phyloP scores from a whole-genome alignment of 306 rosid genomes.

The Cucurbita pepo region DNA sequence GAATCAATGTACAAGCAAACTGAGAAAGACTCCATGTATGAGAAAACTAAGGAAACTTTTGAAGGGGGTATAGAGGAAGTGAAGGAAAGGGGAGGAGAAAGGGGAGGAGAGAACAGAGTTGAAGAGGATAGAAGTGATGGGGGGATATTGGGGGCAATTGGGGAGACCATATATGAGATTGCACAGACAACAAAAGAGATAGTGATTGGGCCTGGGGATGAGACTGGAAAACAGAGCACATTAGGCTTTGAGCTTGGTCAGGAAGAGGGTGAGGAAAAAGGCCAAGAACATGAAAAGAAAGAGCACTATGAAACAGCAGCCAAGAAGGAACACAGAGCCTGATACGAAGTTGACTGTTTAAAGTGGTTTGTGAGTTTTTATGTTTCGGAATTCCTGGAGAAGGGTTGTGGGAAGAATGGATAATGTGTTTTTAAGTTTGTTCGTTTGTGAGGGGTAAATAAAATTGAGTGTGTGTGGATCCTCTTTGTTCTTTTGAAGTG shows the following conservation, averaged over 20 bases:
- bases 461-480: neutral
- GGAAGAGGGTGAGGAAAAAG: neutral
- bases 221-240: neutral
- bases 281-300: neutral
- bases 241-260: neutral
- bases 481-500: neutral
- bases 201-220: conserved; percentile 26
- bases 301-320: neutral
- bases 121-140: neutral
- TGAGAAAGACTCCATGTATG: neutral
- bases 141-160: conserved; percentile 34
- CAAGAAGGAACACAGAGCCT: neutral
- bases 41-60: neutral
- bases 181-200: conserved; percentile 36
- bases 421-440: neutral
- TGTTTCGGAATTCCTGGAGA: neutral
- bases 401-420: neutral
- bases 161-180: conserved; percentile 48
- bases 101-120: neutral
- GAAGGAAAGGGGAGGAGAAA: neutral
- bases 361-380: neutral
- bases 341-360: conserved; percentile 7
- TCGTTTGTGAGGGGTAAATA: neutral
- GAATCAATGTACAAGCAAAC: conserved; percentile 19
- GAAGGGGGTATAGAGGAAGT: neutral